A percentile compares a stretch with the other conserved stretches of the same genome.
Conservation (phyloP, 345 rosid genomes). For the Streptanthus diversifolius region DNA sequence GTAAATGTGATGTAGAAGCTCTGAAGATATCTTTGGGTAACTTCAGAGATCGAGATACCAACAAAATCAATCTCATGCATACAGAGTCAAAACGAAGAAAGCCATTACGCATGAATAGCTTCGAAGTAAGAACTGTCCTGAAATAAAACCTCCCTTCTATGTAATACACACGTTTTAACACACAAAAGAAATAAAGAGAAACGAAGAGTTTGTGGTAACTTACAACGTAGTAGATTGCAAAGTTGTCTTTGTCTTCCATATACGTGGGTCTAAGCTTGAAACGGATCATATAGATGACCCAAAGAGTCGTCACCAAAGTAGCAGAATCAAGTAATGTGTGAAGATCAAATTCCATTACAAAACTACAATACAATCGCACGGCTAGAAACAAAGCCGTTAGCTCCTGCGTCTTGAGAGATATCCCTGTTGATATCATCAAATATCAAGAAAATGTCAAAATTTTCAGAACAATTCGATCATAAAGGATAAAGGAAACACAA, state of each 20-base stretch:
- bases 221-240: constrained; percentile 67
- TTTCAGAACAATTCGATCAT: not conserved
- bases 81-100: not conserved
- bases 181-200: not conserved
- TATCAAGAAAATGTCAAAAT: not conserved
- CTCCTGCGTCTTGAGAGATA: constrained; percentile 86
- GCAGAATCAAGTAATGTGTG: constrained; percentile 82
- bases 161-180: not conserved
- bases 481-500: not conserved
- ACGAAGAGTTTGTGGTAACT: constrained; percentile 17
- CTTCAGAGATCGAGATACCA: not conserved
- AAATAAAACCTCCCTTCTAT: too few species aligned
- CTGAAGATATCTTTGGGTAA: not conserved
- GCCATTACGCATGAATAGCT: not conserved
- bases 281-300: constrained; percentile 94
- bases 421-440: constrained; percentile 43
- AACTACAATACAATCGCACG: constrained; percentile 74
- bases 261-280: constrained; percentile 70
- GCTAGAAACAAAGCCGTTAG: constrained; percentile 81
- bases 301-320: constrained; percentile 67
- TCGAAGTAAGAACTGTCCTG: not conserved
- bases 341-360: constrained; percentile 90
- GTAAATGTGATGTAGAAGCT: not conserved
- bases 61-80: not conserved
- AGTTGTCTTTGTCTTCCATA: constrained; percentile 88